These are phyloP conservation scores for Xylariaceae sp. DNA, from an alignment of 2,329 filamentous ascomycete genomes.

Conservation along the genomic window DNA sequence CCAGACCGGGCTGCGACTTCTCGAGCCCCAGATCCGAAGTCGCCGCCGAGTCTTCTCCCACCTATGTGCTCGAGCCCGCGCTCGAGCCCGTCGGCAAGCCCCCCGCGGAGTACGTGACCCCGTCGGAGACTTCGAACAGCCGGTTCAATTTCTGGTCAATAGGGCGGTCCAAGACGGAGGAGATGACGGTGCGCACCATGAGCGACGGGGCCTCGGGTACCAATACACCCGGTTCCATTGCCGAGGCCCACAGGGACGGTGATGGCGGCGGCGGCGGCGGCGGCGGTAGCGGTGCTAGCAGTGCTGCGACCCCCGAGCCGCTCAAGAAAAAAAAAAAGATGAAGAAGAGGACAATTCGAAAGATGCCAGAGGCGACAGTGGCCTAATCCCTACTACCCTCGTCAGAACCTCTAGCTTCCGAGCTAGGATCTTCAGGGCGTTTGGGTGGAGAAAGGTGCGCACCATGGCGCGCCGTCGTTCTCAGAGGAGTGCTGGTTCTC, in stretches of 20 bases:
- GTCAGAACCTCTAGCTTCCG: background rate
- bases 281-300: no score
- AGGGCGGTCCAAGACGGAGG: background rate
- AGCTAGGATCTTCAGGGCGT: background rate
- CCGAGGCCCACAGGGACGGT: background rate
- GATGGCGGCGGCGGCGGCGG: no score
- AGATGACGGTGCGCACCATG: background rate
- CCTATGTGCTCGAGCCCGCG: background rate
- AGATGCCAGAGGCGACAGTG: background rate
- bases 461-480: background rate
- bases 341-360: background rate
- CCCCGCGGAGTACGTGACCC: background rate
- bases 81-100: background rate
- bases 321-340: background rate
- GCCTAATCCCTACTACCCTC: background rate
- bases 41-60: background rate
- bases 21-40: background rate
- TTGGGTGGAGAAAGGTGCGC: background rate
- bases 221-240: background rate
- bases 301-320: background rate
- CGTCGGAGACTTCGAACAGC: background rate
- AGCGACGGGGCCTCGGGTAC: background rate
- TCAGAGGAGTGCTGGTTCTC: background rate
- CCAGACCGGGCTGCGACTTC: background rate
- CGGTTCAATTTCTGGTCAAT: background rate